Conservation (phyloP, 768 basidiomycete species). For the Boletellus ananas region DNA sequence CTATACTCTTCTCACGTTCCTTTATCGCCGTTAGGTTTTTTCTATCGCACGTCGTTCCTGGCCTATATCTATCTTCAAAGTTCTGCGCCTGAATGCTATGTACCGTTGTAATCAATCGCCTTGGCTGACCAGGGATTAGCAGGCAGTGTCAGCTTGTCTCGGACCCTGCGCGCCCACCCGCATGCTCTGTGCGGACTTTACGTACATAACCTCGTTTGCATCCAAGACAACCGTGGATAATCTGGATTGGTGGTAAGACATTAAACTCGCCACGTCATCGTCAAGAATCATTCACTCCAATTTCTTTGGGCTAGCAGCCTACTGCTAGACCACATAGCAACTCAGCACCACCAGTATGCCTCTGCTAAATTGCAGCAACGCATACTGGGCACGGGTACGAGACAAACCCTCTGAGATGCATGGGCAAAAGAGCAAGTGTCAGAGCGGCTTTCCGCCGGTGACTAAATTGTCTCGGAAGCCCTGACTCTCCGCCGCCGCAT, state of each 20-base stretch:
- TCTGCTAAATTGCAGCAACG: neutral
- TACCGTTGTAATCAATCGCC: neutral
- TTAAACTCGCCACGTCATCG: neutral
- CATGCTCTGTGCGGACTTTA: neutral
- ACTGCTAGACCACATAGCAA: too few species aligned
- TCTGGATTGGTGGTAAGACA: conserved; percentile 4
- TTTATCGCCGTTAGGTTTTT: neutral
- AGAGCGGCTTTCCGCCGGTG: neutral
- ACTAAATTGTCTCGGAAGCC: conserved; percentile 1
- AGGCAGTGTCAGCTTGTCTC: neutral
- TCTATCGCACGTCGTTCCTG: neutral
- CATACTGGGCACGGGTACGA: neutral
- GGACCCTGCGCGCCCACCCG: neutral
- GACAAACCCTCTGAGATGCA: neutral
- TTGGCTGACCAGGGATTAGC: neutral
- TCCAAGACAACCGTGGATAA: conserved; percentile 4
- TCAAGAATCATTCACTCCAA: too few species aligned
- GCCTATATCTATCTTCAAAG: neutral
- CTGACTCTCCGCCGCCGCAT: conserved; percentile 4
- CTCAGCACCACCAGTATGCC: too few species aligned
- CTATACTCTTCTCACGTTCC: neutral
- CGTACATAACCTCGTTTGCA: neutral
- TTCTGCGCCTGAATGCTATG: neutral
- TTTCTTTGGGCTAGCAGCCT: too few species aligned
- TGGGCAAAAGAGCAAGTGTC: neutral